phyloP scores from a whole-genome alignment of 2,329 filamentous ascomycete genomes.

The Neofusicoccum sp. region DNA sequence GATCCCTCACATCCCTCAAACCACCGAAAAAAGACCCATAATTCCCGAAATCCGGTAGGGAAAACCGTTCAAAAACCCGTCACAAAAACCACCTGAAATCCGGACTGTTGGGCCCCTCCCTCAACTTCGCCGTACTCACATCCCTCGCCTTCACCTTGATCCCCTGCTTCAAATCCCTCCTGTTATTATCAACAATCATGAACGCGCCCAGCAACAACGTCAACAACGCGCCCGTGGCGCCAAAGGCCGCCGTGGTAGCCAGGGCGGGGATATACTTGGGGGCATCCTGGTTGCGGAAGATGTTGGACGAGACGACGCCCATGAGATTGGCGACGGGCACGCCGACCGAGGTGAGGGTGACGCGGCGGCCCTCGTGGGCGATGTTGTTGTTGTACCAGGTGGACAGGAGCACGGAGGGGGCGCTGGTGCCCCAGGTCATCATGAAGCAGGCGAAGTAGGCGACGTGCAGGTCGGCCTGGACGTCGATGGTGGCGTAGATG shows the following conservation, averaged over 20 bases:
- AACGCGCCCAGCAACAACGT: slow-evolving; percentile 61
- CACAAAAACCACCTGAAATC: slow-evolving; percentile 50
- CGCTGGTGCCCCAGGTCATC: slow-evolving; percentile 80
- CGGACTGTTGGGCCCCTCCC: slow-evolving; percentile 45
- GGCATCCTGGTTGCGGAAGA: slow-evolving; percentile 25
- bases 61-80: background rate
- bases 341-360: slow-evolving; percentile 70
- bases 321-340: slow-evolving; percentile 78
- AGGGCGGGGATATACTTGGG: slow-evolving; percentile 63
- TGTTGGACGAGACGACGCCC: slow-evolving; percentile 68
- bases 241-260: slow-evolving; percentile 66
- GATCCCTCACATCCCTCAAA: too few relatives aligned
- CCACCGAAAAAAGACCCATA: too few relatives aligned
- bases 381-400: slow-evolving; percentile 84
- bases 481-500: slow-evolving; percentile 70
- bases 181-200: slow-evolving; percentile 67
- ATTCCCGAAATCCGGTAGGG: too few relatives aligned
- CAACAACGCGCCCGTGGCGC: slow-evolving; percentile 59
- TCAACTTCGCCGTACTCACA: slow-evolving; percentile 49
- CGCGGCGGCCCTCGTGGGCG: slow-evolving; percentile 72
- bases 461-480: slow-evolving; percentile 61
- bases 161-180: slow-evolving; percentile 61
- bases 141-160: slow-evolving; percentile 54
- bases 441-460: slow-evolving; percentile 79
- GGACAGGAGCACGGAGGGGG: slow-evolving; percentile 69